Base-by-base conservation (phyloP, 495 filamentous ascomycete genomes). In the Aspergillus mulundensis region DNA sequence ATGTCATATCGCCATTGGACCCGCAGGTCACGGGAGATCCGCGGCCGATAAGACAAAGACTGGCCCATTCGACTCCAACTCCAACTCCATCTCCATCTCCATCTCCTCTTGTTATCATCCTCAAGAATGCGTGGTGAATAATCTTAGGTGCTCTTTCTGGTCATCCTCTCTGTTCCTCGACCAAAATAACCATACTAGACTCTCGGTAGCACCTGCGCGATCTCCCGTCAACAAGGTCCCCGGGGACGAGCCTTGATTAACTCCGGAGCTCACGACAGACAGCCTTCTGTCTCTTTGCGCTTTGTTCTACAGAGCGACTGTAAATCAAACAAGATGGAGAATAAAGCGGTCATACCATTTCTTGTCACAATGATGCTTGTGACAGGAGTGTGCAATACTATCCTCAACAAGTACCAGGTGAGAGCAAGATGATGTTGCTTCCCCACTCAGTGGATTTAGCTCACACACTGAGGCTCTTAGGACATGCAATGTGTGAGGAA, bases 321-420 rank as follows among this genome's bases (percentile, higher is more conserved):
- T 30, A 12, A 18, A n/a, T 11, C 28, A 39, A 12, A 23, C 40
- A 39, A 34, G 54, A 53, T 86, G 83, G 77, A 70, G 39, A 74
- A 65, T 53, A 82, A 80, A 63, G 83, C 84, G 8, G 59, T 87
- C 28, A 83, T 96, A 60, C 90, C 90, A 6, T 81, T 95, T 61
- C 78, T 95, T 58, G 88, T 97, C 65, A 85, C 79, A 57, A 94
- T 96, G 89, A 96, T 97, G 91, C 78, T 97, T 65, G 64, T 85
- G 64, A 89, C 87, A 25, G 94, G 94, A 39, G 92, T 97, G 46
- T 96, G 91, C 79, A 98, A 98, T 66, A 98, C 94, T 2, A 84
- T 98, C 53, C 78, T 98, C 63, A 96, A 94, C 61, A 98, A 98
- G 61, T 96, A 92, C 61, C 94, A 98, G 73, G 91, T 91, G 66